Conservation (phyloP, 2,329 filamentous ascomycete species). For the Eurotiales sp. region DNA sequence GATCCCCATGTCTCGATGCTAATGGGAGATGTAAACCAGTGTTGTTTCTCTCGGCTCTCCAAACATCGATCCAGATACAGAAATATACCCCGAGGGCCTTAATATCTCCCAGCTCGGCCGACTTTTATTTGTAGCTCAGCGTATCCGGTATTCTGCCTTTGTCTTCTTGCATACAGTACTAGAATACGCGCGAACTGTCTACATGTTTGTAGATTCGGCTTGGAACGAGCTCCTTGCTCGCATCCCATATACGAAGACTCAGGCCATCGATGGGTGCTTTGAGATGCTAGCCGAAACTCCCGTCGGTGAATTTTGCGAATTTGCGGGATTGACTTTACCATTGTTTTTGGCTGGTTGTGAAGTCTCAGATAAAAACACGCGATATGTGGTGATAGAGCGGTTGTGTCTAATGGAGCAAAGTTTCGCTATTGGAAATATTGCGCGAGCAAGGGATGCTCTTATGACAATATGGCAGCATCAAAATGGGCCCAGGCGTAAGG, state of each 20-base stretch:
- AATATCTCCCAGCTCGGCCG: background rate
- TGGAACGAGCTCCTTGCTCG: background rate
- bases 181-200: background rate
- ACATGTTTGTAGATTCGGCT: background rate
- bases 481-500: background rate
- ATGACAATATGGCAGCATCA: background rate
- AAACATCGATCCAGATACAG: background rate
- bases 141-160: background rate
- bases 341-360: background rate
- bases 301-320: background rate
- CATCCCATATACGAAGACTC: background rate
- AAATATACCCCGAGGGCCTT: background rate
- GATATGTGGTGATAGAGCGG: background rate
- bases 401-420: background rate
- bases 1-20: background rate
- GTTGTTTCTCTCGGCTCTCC: background rate
- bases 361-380: background rate
- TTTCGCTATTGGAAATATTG: background rate
- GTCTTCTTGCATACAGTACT: background rate
- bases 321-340: background rate
- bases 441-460: background rate
- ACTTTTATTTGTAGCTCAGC: background rate
- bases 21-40: background rate
- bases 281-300: background rate
- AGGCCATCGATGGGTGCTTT: background rate